Conservation (phyloP, 306 rosid genomes). For the Carpinus viminea region DNA sequence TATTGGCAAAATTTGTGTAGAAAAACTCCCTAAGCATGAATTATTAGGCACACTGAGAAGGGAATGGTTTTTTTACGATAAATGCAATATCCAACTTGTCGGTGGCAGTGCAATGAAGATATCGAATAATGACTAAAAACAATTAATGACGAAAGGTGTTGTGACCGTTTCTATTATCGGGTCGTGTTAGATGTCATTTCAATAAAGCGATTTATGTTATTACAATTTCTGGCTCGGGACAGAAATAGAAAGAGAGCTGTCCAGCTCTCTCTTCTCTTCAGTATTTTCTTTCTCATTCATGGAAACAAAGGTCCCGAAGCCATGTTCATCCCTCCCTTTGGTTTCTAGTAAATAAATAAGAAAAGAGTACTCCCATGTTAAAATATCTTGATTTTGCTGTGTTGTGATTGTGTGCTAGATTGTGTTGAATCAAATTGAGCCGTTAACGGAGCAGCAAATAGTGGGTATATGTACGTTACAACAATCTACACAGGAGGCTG, state of each 20-base stretch:
- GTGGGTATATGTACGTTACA: slow-evolving; percentile 77
- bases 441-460: slow-evolving; percentile 91
- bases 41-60: neutral
- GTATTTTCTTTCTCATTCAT: slow-evolving; percentile 22
- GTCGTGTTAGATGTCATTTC: slow-evolving; percentile 50
- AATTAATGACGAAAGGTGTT: slow-evolving; percentile 49
- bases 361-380: no score
- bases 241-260: slow-evolving; percentile 38
- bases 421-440: slow-evolving; percentile 71
- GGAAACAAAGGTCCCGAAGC: slow-evolving; percentile 33
- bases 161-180: slow-evolving; percentile 41
- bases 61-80: neutral
- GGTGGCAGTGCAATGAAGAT: slow-evolving; percentile 34
- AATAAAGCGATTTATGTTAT: slow-evolving; percentile 38
- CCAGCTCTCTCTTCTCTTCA: slow-evolving; percentile 44
- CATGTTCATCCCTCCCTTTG: slow-evolving; percentile 41
- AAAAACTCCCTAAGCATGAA: neutral
- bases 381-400: neutral
- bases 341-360: slow-evolving; percentile 28
- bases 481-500: slow-evolving; percentile 84
- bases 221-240: slow-evolving; percentile 31
- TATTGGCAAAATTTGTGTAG: neutral
- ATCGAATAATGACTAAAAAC: slow-evolving; percentile 24
- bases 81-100: slow-evolving; percentile 31
- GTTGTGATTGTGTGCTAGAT: slow-evolving; percentile 37